phyloP scores from a whole-genome alignment of 2,329 filamentous ascomycete genomes.

The Diaporthe sp. region DNA sequence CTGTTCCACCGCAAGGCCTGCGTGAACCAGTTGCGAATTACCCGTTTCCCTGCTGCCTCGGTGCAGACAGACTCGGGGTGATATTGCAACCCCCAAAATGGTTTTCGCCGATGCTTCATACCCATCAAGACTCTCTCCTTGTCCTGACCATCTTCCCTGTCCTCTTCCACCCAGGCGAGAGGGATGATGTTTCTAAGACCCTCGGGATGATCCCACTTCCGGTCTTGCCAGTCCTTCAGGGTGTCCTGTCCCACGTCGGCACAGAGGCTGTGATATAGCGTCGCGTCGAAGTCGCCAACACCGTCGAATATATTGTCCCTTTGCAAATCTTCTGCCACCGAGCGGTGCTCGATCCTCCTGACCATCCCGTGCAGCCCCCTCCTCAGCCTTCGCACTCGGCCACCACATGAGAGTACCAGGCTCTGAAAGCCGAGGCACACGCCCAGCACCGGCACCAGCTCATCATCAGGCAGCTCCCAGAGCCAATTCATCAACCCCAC shows the following conservation, averaged over 20 bases:
- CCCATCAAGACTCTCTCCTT: constrained; percentile 80
- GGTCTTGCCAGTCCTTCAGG: constrained; percentile 54
- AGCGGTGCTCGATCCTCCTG: constrained; percentile 72
- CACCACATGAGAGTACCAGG: constrained; percentile 78
- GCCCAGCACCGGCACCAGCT: constrained; percentile 83
- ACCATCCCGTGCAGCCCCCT: constrained; percentile 88
- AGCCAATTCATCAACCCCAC: constrained; percentile 85
- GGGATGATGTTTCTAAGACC: constrained; percentile 63
- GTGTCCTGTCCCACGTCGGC: constrained; percentile 67
- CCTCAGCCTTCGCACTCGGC: constrained; percentile 74
- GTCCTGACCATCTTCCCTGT: constrained; percentile 50
- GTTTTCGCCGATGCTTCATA: constrained; percentile 75
- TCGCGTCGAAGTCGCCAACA: constrained; percentile 74
- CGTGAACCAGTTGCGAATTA: constrained; percentile 83
- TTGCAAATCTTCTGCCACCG: not conserved
- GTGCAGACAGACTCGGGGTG: constrained; percentile 93
- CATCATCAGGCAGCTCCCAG: constrained; percentile 74
- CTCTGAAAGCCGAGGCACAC: constrained; percentile 94
- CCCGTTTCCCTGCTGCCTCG: constrained; percentile 71
- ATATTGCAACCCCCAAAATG: constrained; percentile 91
- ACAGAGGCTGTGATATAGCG: constrained; percentile 80
- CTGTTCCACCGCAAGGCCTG: constrained; percentile 74
- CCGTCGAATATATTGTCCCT: constrained; percentile 75
- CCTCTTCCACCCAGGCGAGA: constrained; percentile 73
- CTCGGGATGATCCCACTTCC: constrained; percentile 56